These are phyloP conservation scores for Penicillium sp. DNA, from an alignment of 2,329 filamentous ascomycete species.

Conservation along the genomic window DNA sequence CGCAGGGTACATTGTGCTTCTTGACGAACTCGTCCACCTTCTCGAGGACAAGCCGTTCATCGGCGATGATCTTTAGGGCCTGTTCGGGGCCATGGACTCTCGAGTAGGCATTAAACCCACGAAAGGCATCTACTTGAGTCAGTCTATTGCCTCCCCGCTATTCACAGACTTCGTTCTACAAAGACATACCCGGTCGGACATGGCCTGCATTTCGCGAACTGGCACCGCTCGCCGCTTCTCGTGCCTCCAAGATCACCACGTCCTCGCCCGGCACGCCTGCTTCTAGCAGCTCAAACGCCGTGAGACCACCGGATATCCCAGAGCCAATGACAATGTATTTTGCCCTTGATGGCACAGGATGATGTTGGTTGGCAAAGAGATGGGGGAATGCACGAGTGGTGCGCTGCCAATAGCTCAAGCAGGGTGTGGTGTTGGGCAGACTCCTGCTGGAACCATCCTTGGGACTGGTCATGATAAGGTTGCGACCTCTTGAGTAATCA, in stretches of 20 bases:
- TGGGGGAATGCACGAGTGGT: conserved; percentile 23
- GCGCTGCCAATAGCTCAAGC: conserved; percentile 39
- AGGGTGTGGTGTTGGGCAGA: conserved; percentile 28
- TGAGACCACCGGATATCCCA: conserved; percentile 22
- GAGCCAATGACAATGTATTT: conserved; percentile 25
- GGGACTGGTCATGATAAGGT: neutral
- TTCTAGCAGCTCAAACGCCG: conserved; percentile 21
- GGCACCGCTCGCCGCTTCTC: conserved; percentile 27
- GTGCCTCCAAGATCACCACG: conserved; percentile 23
- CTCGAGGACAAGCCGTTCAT: conserved; percentile 47
- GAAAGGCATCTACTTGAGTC: conserved; percentile 44
- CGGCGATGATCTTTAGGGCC: conserved; percentile 50
- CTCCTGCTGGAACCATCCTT: conserved; percentile 15
- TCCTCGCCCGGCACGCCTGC: conserved; percentile 17
- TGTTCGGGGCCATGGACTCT: conserved; percentile 47
- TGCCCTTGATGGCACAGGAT: neutral
- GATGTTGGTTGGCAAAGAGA: conserved; percentile 13
- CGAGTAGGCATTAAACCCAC: conserved; percentile 49
- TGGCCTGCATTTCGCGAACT: conserved; percentile 27
- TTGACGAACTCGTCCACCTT: conserved; percentile 46
- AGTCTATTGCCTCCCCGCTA: neutral
- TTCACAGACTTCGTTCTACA: neutral
- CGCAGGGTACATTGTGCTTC: conserved; percentile 46
- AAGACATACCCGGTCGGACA: conserved; percentile 23
- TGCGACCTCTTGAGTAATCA: neutral